These are phyloP conservation scores for Trichophyton simii DNA, from an alignment of 2,329 filamentous ascomycete genomes.

Conservation along the genomic window DNA sequence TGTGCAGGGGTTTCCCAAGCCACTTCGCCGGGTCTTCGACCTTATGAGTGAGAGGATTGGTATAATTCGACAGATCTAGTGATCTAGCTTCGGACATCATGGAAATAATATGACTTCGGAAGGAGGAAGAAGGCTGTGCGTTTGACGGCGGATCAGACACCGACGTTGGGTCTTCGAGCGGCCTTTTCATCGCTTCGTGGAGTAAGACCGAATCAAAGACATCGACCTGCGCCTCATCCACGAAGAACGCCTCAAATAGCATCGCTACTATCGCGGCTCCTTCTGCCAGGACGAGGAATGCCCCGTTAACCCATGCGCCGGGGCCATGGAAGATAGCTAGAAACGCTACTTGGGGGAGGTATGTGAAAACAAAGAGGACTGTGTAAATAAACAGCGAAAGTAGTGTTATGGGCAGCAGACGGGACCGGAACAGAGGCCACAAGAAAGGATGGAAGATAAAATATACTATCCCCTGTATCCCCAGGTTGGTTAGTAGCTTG, in stretches of 20 bases:
- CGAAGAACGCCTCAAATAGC: slow-evolving; percentile 69
- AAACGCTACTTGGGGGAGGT: slow-evolving; percentile 79
- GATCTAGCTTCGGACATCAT: slow-evolving; percentile 1
- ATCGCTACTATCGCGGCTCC: slow-evolving; percentile 49
- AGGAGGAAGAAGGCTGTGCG: background rate
- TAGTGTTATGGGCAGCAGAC: slow-evolving; percentile 67
- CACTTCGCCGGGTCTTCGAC: slow-evolving; percentile 53
- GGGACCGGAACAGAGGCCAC: slow-evolving; percentile 65
- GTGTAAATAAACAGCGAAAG: slow-evolving; percentile 72
- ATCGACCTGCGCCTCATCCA: slow-evolving; percentile 65
- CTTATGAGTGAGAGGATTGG: background rate
- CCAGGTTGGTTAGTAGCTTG: background rate
- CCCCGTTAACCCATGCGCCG: slow-evolving; percentile 79
- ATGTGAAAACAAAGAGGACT: slow-evolving; percentile 78
- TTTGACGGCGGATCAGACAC: background rate
- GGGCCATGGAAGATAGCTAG: slow-evolving; percentile 71
- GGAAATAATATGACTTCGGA: background rate
- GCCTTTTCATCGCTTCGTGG: slow-evolving; percentile 43
- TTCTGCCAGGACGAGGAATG: slow-evolving; percentile 66
- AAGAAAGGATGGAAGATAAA: slow-evolving; percentile 66
- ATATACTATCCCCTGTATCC: slow-evolving; percentile 62
- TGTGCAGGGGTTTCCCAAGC: slow-evolving; percentile 66
- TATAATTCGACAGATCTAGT: background rate
- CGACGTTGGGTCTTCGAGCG: background rate
- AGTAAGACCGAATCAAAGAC: slow-evolving; percentile 79